phyloP scores from a whole-genome alignment of 768 basidiomycete genomes.

The Leccinum barrowsii region DNA sequence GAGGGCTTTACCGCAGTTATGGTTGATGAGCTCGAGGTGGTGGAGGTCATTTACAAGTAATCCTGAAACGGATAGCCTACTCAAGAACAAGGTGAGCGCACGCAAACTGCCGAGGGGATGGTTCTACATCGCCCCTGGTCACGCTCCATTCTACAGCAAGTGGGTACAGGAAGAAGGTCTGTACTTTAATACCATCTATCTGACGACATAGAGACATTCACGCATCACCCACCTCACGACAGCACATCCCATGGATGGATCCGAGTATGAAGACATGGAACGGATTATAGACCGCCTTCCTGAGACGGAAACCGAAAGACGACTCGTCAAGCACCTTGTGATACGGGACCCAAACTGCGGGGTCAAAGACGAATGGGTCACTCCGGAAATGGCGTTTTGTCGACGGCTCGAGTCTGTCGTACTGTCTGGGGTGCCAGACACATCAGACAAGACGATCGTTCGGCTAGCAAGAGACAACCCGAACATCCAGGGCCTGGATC shows the following conservation, averaged over 20 bases:
- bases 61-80: not conserved
- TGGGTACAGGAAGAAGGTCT: not conserved
- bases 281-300: conserved; percentile 60
- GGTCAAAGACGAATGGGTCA: conserved; percentile 60
- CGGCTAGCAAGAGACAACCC: conserved; percentile 59
- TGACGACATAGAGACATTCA: conserved; percentile 2
- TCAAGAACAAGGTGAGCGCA: not conserved
- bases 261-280: conserved; percentile 50
- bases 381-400: conserved; percentile 51
- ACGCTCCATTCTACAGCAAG: not conserved
- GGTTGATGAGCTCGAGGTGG: conserved; percentile 54
- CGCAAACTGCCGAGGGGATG: conserved; percentile 24
- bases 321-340: conserved; percentile 56
- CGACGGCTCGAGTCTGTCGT: conserved; percentile 65
- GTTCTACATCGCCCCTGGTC: not conserved
- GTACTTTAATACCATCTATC: not conserved
- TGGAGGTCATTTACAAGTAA: conserved; percentile 20
- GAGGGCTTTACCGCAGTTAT: conserved; percentile 35
- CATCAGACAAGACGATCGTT: conserved; percentile 67
- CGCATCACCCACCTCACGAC: not conserved
- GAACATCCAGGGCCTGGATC: conserved; percentile 70
- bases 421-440: conserved; percentile 63
- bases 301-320: conserved; percentile 51
- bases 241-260: conserved; percentile 21
- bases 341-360: conserved; percentile 40